Evolutionary conservation across 768 basidiomycete species (phyloP), one percentile per base, ranked within the genome.

Genomic region (Tephrocybe sp.): DNA sequence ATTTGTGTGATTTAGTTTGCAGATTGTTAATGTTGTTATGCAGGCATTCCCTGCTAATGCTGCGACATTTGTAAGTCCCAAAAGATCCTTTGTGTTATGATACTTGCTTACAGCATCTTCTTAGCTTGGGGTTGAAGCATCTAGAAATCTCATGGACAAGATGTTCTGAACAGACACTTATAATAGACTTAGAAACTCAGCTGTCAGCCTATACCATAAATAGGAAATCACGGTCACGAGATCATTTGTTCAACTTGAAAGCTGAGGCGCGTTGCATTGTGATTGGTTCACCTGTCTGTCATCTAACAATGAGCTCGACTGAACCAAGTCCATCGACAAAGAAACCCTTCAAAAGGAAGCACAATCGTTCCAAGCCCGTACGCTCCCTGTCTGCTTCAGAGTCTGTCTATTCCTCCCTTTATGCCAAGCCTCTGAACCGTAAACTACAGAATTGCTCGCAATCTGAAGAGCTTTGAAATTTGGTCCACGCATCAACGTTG

Each of bases 21-120:
- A 35, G 38, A n/a, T 16, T 35, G 19, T 9, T 20, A 23, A 39
- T 16, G 44, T n/a, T 40, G 42, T 13, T 41, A n/a, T 54, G 5
- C 56, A 94, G 83, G 95, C 95, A 36, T 96, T 97, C 83, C 95
- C 95, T 11, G 95, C 95, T 22, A 98, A 98, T 68, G 95, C 95
- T 54, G 94, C 95, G 38, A 87, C 89, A 45, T 92, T 93, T 71
- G 89, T 93, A 62, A 72, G 88, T 80, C 19, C 23, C 48, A 38
- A 12, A 19, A 58, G n/a, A 17, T 36, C 23, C 8, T 48, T 39
- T 40, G 35, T 36, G 35, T 5, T 16, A 22, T 45, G 8, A 31
- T 51, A 17, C 22, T 26, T 47, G 42, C 19, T 52, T 40, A 53
- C 53, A 51, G 58, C 41, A 59, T 65, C 17, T 20, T 30, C 62